Base-by-base conservation (phyloP, 441 rosid species). In the Biscutella laevigata region DNA sequence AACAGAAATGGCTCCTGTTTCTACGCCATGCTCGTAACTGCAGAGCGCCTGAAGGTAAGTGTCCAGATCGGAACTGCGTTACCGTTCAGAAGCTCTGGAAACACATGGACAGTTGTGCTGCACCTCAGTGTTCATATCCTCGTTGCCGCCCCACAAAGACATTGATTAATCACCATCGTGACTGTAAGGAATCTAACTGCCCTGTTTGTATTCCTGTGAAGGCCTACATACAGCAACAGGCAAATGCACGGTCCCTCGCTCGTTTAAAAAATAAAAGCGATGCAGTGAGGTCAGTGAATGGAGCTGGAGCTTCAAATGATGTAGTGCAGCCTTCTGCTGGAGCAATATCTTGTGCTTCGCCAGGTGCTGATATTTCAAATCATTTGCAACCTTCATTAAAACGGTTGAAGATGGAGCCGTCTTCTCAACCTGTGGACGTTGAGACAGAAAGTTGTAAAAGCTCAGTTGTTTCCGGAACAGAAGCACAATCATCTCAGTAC, bases 121-220 rank as follows among this genome's bases (percentile, higher is more conserved):
- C 70, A 53, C 42, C 75, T 63, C 85, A 68, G 38, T 94, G 99
- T 55, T 14, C 73, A 24, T 80, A 74, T 76, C 92, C 97, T 45
- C 91, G 97, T 25, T 94, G 99, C 67, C 79, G 59, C 62, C 88
- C 66, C 57, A 79, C 96, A 15, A 90, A 73, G 71, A 70, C 68
- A 64, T 72, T 94, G 83, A 70, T 90, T 48, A 71, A 57, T 48
- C 99, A 94, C 73, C 74, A 81, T 61, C 85, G 66, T 67, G 71
- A 49, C 44, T 94, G 99, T 73, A 70, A 56, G 68, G 86, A 89
- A 61, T 41, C 72, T 7, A 53, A 76, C 29, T 94, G 99, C 77
- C 99, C 95, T 53, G 99, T 94, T 66, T 94, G 99, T 68, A 67
- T 87, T 73, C 94, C 92, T 59, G 96, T 90, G 20, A 94, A 78